Conservation (phyloP, 2,329 filamentous ascomycete genomes). For the Cytospora paraplurivora region DNA sequence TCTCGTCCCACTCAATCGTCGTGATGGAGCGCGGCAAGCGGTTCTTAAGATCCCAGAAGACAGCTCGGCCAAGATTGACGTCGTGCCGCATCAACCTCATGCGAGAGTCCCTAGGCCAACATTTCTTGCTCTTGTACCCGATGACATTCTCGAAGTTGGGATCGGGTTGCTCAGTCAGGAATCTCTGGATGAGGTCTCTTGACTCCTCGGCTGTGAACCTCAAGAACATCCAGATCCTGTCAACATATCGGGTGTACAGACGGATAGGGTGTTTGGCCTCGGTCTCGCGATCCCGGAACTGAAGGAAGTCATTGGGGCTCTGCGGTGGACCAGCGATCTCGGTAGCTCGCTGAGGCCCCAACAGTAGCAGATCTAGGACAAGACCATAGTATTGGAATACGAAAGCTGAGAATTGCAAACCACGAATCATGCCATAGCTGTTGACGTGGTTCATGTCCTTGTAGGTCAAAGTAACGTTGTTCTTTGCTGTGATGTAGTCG, state of each 20-base stretch:
- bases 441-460: slow-evolving; percentile 99
- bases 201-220: slow-evolving; percentile 93
- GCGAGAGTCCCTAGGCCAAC: slow-evolving; percentile 95
- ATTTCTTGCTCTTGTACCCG: slow-evolving; percentile 98
- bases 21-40: slow-evolving; percentile 90
- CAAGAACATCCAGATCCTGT: slow-evolving; percentile 98
- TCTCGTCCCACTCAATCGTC: slow-evolving; percentile 99
- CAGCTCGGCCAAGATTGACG: slow-evolving; percentile 93
- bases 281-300: slow-evolving; percentile 91
- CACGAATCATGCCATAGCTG: slow-evolving; percentile 97
- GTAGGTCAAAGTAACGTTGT: slow-evolving; percentile 98
- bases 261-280: slow-evolving; percentile 94
- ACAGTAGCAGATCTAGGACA: slow-evolving; percentile 87
- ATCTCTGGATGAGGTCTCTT: slow-evolving; percentile 92
- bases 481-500: slow-evolving; percentile 99
- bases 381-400: slow-evolving; percentile 99
- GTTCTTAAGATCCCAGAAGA: slow-evolving; percentile 99
- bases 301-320: slow-evolving; percentile 94
- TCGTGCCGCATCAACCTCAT: slow-evolving; percentile 99
- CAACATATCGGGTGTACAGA: slow-evolving; percentile 96
- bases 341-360: slow-evolving; percentile 93
- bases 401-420: slow-evolving; percentile 95
- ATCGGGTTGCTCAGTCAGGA: slow-evolving; percentile 96
- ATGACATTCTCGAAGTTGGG: slow-evolving; percentile 99
- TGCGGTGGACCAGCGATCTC: slow-evolving; percentile 95